Percentiles rank a stretch among this genome's conserved stretches.
These are phyloP conservation scores for Claviceps lovelessii DNA, from an alignment of 2,329 filamentous ascomycete species.

Conservation along the genomic window DNA sequence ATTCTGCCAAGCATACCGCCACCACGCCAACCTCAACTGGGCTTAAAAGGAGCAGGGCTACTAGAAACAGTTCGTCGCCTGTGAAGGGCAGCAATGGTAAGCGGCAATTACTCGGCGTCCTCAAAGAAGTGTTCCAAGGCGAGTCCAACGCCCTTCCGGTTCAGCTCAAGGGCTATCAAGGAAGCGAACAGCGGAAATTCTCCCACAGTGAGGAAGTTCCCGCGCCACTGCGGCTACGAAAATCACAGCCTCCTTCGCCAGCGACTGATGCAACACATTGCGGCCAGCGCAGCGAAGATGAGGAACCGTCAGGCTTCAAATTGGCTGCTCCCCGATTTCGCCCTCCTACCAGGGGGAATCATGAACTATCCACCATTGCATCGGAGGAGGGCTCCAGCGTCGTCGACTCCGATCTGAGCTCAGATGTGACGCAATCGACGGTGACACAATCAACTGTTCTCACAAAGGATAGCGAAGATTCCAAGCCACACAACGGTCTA, in stretches of 20 bases:
- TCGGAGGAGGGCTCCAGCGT: conserved; percentile 36
- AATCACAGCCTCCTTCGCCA: not conserved
- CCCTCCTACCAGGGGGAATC: conserved; percentile 39
- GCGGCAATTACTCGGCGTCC: conserved; percentile 40
- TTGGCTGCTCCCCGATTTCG: conserved; percentile 21
- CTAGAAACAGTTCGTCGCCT: conserved; percentile 34
- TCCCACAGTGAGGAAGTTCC: conserved; percentile 13
- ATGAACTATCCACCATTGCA: conserved; percentile 44
- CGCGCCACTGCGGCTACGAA: conserved; percentile 5
- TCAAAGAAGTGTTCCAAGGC: conserved; percentile 49
- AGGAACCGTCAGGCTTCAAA: conserved; percentile 5
- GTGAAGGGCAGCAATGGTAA: conserved; percentile 29
- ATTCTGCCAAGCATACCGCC: conserved; percentile 13
- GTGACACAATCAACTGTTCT: conserved; percentile 38
- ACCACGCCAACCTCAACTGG: conserved; percentile 23
- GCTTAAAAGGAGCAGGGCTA: conserved; percentile 43
- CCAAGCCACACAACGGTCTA: conserved; percentile 24
- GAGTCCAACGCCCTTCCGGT: conserved; percentile 38
- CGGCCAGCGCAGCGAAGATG: not conserved
- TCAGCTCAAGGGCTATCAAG: conserved; percentile 33
- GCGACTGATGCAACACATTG: not conserved
- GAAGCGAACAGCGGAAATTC: conserved; percentile 26
- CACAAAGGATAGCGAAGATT: conserved; percentile 28
- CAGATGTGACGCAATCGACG: conserved; percentile 32
- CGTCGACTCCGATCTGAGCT: conserved; percentile 35